Percentiles rank a stretch among this genome's conserved stretches.
phyloP scores from a whole-genome alignment of 495 filamentous ascomycete species.

The Aspergillus incahuasiensis region DNA sequence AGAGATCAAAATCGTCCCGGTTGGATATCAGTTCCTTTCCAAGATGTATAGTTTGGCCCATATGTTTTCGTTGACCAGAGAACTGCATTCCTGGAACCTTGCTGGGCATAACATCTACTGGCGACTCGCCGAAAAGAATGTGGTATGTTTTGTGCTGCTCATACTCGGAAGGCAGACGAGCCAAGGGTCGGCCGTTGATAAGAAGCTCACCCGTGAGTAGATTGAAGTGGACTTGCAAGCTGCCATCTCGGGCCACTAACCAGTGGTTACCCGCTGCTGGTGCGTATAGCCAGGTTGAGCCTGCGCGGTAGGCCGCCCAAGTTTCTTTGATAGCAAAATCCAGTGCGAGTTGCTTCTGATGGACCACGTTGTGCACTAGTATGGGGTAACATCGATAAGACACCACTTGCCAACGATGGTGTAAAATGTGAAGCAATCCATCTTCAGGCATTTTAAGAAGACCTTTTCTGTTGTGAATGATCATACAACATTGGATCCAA shows the following conservation, averaged over 20 bases:
- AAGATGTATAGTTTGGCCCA: constrained; percentile 35
- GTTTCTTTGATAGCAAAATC: constrained; percentile 30
- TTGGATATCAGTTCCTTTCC: constrained; percentile 15
- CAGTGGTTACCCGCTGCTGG: neutral
- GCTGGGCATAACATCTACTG: constrained; percentile 40
- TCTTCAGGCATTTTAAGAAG: constrained; percentile 3
- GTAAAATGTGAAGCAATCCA: constrained; percentile 17
- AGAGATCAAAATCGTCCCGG: constrained; percentile 15
- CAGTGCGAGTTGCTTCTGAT: constrained; percentile 17
- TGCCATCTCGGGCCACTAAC: constrained; percentile 3
- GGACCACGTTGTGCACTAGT: constrained; percentile 11
- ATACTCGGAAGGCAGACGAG: constrained; percentile 46
- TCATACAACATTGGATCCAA: constrained; percentile 34
- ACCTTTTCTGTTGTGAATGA: constrained; percentile 30
- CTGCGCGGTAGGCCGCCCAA: constrained; percentile 34
- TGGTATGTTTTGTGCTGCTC: constrained; percentile 35
- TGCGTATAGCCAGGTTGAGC: constrained; percentile 18
- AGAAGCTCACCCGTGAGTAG: constrained; percentile 52
- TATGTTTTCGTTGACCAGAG: constrained; percentile 26
- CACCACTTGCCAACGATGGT: constrained; percentile 27
- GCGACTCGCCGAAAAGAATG: constrained; percentile 36
- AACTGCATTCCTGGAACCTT: constrained; percentile 41
- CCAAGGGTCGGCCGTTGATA: constrained; percentile 49
- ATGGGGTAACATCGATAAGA: constrained; percentile 16
- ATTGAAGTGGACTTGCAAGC: constrained; percentile 44